Evolutionary conservation across 805 yeast genomes (phyloP).

Genomic region (Monosporozyma yasuniensis): DNA sequence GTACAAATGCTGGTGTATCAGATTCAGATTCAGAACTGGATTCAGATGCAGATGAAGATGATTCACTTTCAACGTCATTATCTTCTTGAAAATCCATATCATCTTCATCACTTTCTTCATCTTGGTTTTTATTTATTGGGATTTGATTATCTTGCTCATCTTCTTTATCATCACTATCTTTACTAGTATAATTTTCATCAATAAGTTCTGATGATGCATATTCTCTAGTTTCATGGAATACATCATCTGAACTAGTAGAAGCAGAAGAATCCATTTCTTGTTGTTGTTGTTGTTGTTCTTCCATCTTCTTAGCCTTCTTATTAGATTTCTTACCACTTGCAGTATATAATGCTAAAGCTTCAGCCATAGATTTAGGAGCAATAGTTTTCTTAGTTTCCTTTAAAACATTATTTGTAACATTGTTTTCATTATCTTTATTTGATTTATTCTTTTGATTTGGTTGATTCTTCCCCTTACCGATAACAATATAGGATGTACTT

Average conservation of each 20-base stretch:
- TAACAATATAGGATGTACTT: conserved; percentile 43
- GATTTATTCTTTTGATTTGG: not conserved
- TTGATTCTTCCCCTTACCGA: conserved; percentile 13
- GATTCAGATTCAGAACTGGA: not conserved
- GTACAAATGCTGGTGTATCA: not conserved
- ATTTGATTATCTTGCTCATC: too few relatives aligned
- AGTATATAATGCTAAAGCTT: conserved; percentile 35
- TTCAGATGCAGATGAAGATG: not conserved
- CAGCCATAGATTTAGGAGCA: conserved; percentile 46
- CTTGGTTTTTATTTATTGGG: not conserved
- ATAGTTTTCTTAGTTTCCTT: conserved; percentile 53
- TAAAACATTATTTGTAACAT: conserved; percentile 28
- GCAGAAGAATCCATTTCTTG: not conserved
- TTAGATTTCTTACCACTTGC: not conserved
- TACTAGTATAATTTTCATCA: not conserved
- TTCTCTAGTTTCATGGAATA: conserved; percentile 17
- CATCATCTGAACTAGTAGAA: conserved; percentile 9
- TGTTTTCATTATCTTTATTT: too few relatives aligned
- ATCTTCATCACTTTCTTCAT: conserved; percentile 1
- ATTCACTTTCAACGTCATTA: not conserved
- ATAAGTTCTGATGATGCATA: not conserved
- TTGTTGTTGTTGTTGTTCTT: conserved; percentile 6
- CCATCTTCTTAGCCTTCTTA: not conserved
- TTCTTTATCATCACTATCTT: not conserved
- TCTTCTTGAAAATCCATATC: not conserved